A percentile compares a stretch with the other conserved stretches of the same genome.
phyloP scores from a whole-genome alignment of 2,329 filamentous ascomycete genomes.

The Allantophomopsis cytisporea region DNA sequence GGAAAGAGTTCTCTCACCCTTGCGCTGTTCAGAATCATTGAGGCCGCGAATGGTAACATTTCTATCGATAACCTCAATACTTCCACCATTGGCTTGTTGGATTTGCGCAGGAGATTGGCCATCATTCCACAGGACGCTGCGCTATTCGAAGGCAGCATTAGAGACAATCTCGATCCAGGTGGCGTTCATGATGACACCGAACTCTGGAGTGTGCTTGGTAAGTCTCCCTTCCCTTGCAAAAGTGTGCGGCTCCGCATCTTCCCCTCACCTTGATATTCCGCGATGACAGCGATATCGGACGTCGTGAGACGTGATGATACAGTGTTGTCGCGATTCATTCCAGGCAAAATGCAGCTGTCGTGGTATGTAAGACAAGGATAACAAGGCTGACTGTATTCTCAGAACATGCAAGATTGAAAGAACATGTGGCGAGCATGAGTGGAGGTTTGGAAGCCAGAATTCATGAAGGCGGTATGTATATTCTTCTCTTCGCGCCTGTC shows the following conservation, averaged over 20 bases:
- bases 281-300: conserved; percentile 2
- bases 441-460: conserved; percentile 84
- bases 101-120: conserved; percentile 76
- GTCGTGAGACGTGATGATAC: no score
- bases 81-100: conserved; percentile 76
- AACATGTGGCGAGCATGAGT: conserved; percentile 75
- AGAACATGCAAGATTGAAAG: conserved; percentile 90
- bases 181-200: conserved; percentile 95
- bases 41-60: conserved; percentile 70
- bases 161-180: conserved; percentile 90
- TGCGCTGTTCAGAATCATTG: conserved; percentile 90
- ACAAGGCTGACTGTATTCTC: conserved; percentile 4
- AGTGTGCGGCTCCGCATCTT: background rate
- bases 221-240: conserved; percentile 21
- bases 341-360: background rate
- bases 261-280: conserved; percentile 1
- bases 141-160: conserved; percentile 82
- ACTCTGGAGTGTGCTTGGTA: conserved; percentile 88
- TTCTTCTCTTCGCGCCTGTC: background rate
- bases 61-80: conserved; percentile 85
- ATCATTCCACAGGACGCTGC: conserved; percentile 98
- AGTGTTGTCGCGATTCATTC: no score
- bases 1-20: conserved; percentile 92
- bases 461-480: conserved; percentile 75
- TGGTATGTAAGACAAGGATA: background rate